phyloP scores from a whole-genome alignment of 345 rosid species.

The Populus euphratica region DNA sequence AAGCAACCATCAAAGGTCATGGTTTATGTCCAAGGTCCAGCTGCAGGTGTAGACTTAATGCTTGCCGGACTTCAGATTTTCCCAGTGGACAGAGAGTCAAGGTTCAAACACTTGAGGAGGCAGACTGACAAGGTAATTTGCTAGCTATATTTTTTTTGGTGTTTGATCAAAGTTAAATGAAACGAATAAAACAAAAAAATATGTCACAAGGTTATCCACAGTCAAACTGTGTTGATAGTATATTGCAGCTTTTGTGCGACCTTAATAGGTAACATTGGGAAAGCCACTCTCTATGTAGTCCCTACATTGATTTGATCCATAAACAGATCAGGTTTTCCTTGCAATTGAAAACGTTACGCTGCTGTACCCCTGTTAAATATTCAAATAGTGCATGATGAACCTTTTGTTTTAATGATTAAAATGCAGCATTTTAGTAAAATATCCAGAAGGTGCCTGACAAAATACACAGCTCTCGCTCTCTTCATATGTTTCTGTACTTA shows the following conservation, averaged over 20 bases:
- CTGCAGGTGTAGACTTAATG: slow-evolving; percentile 74
- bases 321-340: not conserved
- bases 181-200: not conserved
- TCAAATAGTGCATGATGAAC: no score
- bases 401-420: no score
- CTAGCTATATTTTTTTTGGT: not conserved
- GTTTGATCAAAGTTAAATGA: slow-evolving; percentile 1
- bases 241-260: not conserved
- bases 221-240: not conserved
- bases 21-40: slow-evolving; percentile 85
- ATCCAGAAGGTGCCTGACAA: no score
- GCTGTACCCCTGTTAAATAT: no score
- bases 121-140: slow-evolving; percentile 61
- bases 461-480: not conserved
- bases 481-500: not conserved
- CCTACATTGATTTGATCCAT: not conserved
- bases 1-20: slow-evolving; percentile 70
- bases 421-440: no score
- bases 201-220: not conserved
- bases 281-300: not conserved
- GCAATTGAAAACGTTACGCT: no score
- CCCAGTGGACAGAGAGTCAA: slow-evolving; percentile 57
- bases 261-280: not conserved
- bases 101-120: slow-evolving; percentile 58
- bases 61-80: slow-evolving; percentile 80